phyloP scores from a whole-genome alignment of 306 rosid genomes.

The Oxytropis ochrocephala region DNA sequence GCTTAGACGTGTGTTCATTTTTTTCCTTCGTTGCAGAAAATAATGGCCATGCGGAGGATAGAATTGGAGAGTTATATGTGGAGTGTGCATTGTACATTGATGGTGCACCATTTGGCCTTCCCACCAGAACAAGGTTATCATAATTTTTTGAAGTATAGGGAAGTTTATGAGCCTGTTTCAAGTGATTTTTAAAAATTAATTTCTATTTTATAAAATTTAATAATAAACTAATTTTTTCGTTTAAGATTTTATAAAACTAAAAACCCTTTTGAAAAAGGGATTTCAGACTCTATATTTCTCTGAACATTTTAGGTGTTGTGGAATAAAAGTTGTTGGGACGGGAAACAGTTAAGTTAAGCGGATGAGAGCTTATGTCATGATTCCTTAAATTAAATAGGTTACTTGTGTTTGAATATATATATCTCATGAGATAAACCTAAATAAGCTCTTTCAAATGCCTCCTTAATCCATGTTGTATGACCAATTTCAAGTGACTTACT shows the following conservation, averaged over 20 bases:
- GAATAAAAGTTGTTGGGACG: background rate
- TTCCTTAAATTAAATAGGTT: background rate
- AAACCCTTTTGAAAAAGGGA: no score
- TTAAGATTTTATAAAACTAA: no score
- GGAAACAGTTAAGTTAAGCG: background rate
- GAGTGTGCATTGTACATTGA: slow-evolving; percentile 84
- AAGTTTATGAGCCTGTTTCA: no score
- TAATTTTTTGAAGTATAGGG: background rate
- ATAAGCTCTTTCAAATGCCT: background rate
- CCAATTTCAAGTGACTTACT: background rate
- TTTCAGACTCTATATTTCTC: no score
- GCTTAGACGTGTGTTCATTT: background rate
- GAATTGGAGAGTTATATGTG: slow-evolving; percentile 67
- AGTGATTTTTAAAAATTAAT: no score
- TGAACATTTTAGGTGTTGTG: background rate
- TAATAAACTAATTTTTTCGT: no score
- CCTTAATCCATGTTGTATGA: background rate
- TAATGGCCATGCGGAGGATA: slow-evolving; percentile 51
- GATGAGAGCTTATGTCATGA: background rate
- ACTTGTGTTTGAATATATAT: background rate
- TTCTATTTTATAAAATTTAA: no score
- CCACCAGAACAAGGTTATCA: slow-evolving; percentile 79
- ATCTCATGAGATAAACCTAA: background rate
- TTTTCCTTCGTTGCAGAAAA: slow-evolving; percentile 32
- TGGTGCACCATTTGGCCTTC: slow-evolving; percentile 92